Evolutionary conservation across 2,329 filamentous ascomycete species (phyloP), one percentile per base, ranked within the genome.

Genomic region (Hypoxylon sp.): DNA sequence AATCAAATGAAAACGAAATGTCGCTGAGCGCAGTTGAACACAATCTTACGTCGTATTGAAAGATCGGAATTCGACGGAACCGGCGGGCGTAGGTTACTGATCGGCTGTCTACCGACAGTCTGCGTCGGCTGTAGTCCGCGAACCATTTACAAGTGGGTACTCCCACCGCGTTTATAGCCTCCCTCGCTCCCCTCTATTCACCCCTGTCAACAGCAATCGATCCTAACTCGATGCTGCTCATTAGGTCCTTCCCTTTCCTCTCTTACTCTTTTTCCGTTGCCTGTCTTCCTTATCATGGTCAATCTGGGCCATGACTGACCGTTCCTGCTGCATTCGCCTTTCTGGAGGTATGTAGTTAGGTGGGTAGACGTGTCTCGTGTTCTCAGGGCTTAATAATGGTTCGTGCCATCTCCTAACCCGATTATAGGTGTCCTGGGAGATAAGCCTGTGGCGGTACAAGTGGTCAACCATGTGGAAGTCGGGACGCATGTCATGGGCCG

Each of bases 381-480:
- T 37, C 0, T 35, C 42, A 30, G 35, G 64, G 10, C 17, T 22
- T 37, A 30, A 70, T 13, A 67, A 57, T n/a, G 61, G 14, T 33
- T 75, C 75, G 6, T 30, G 5, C 25, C 49, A 72, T 44, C 31
- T 54, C 40, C 22, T 64, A 2, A 37, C 59, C 0, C 2, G 0
- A 2, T 57, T 11, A 37, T 73, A 76, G 1, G 7, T 7, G 0
- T 33, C 0, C 0, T 70, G 51, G 0, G 63, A 1, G 27, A 78
- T 70, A 13, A 77, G 25, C 0, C 20, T 2, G 13, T 63, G 2
- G 0, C 40, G 6, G 8, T 37, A 13, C 17, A 78, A 84, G 76
- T 96, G 93, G 78, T 97, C 93, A 1, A 94, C 93, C 42, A 94
- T 89, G 79, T 98, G 93, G 8, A 94, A 95, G 72, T 99, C 95